phyloP scores from a whole-genome alignment of 805 yeast species.

The Nakazawaea sp. region DNA sequence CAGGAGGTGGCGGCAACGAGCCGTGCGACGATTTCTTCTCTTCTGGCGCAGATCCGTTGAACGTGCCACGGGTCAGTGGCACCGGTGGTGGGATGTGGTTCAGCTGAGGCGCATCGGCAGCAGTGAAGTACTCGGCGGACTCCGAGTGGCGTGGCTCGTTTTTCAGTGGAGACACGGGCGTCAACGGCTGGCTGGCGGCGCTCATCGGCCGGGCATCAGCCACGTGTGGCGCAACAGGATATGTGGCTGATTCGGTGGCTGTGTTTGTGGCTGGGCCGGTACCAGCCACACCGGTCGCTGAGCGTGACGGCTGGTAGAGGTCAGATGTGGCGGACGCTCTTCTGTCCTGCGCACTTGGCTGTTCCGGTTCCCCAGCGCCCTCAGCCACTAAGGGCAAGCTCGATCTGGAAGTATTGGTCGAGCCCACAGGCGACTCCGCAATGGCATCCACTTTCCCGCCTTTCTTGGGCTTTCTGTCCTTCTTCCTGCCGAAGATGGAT shows the following conservation, averaged over 20 bases:
- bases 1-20: constrained; percentile 25
- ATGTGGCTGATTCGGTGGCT: background rate
- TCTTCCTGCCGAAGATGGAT: constrained; percentile 64
- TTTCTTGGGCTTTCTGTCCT: constrained; percentile 24
- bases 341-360: constrained; percentile 1
- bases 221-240: background rate
- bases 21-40: constrained; percentile 1
- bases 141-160: background rate
- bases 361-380: constrained; percentile 6
- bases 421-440: constrained; percentile 25
- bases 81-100: constrained; percentile 4
- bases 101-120: constrained; percentile 1
- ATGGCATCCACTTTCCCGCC: constrained; percentile 16
- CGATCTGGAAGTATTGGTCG: constrained; percentile 12
- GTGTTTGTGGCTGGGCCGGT: background rate
- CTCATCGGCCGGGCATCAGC: background rate
- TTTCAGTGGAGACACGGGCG: constrained; percentile 4
- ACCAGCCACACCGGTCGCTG: background rate
- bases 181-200: constrained; percentile 17
- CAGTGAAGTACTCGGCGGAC: background rate
- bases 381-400: constrained; percentile 15
- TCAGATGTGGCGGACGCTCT: constrained; percentile 1
- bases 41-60: constrained; percentile 6
- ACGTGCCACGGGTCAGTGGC: constrained; percentile 9
- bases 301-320: constrained; percentile 4